Evolutionary conservation across 768 basidiomycete genomes (phyloP), one percentile per base, ranked within the genome.

Genomic region (Nevesoporus exiguus): DNA sequence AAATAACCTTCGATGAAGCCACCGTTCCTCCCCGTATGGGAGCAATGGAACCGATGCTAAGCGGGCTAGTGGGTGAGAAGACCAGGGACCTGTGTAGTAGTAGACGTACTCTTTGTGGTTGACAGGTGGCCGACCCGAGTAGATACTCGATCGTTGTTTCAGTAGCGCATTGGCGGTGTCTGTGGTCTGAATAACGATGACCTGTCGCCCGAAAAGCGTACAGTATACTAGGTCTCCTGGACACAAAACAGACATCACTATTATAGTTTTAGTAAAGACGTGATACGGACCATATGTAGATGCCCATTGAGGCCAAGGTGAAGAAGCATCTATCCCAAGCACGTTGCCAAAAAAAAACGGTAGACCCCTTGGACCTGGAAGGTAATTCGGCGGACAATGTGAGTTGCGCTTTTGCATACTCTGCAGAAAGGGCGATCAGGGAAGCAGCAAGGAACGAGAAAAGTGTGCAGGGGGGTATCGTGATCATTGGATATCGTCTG

Each of bases 91-190:
- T 42, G 15, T 36, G 15, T 3, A 29, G n/a, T 24, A 24, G n/a
- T 14, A 15, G 47, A 22, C 66, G 17, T 45, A 65, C 68, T 70
- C 67, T 51, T 66, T 57, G 5, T 54, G 57, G 24, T 57, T 67
- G 24, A 73, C 61, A 9, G 64, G 61, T 2, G 74, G 75, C 19
- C 76, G 59, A 54, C 71, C 75, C 11, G 75, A 75, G 50, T 76
- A 77, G 47, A 65, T 57, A 10, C 54, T 59, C 27, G 71, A 67
- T 21, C 73, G 71, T 48, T 70, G 69, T 21, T 77, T 71, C 19
- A 77, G 58, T 1, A 76, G 59, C 40, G 66, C 70, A 42, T 60
- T 69, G 5, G 72, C 75, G 11, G 64, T 51, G 47, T 66, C 59
- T 33, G 52, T 47, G 33, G 65, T 70, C 47, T 71, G 70, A 13